Evolutionary conservation across 1,139 yeast species (phyloP).

Genomic region (Hyphopichia pseudoburtonii): DNA sequence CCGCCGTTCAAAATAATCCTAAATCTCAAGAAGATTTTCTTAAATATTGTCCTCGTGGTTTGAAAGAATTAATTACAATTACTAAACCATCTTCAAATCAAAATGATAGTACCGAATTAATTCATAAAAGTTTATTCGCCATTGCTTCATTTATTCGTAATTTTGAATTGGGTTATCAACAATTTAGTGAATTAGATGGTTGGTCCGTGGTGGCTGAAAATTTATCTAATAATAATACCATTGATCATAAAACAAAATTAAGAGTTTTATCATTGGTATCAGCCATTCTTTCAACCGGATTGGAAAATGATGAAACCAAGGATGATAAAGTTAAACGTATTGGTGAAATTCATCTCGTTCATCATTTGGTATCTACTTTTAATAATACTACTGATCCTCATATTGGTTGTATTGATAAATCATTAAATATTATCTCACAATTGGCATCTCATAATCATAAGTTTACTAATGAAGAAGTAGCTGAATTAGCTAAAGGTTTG

Average conservation of each 20-base stretch:
- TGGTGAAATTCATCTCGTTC: conserved; percentile 40
- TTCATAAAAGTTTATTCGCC: conserved; percentile 73
- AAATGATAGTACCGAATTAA: conserved; percentile 32
- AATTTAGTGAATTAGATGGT: conserved; percentile 62
- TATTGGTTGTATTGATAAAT: conserved; percentile 59
- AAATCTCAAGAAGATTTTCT: conserved; percentile 66
- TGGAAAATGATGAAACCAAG: conserved; percentile 37
- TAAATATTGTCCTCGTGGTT: conserved; percentile 46
- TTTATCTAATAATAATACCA: conserved; percentile 9
- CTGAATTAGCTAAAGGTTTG: conserved; percentile 39
- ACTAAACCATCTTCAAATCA: conserved; percentile 17
- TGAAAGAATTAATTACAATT: conserved; percentile 44
- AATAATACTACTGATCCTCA: conserved; percentile 34
- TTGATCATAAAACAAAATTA: conserved; percentile 43
- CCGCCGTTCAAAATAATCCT: conserved; percentile 90
- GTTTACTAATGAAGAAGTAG: conserved; percentile 50
- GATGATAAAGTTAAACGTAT: conserved; percentile 39
- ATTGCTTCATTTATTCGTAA: conserved; percentile 76
- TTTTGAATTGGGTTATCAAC: conserved; percentile 52
- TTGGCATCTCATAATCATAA: conserved; percentile 45
- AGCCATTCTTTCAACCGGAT: conserved; percentile 55
- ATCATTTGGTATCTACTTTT: conserved; percentile 37
- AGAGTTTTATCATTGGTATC: conserved; percentile 59
- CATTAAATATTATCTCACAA: conserved; percentile 52
- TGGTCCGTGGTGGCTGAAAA: conserved; percentile 44